These are phyloP conservation scores for Fistulinella prunicolor DNA, from an alignment of 768 basidiomycete genomes.

Conservation along the genomic window DNA sequence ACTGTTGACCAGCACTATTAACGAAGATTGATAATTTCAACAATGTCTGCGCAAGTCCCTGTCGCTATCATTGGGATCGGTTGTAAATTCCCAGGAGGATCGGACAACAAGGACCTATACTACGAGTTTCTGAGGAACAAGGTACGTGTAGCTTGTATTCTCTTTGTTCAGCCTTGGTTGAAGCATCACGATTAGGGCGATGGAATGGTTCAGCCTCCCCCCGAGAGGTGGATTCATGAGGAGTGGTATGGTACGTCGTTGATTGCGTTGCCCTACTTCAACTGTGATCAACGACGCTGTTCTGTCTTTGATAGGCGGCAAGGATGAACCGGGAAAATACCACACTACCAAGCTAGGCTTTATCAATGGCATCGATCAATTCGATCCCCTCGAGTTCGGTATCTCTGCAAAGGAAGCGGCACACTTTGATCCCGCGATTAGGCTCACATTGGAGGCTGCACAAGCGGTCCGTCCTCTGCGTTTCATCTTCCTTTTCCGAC, in stretches of 20 bases:
- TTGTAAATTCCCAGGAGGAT: conserved; percentile 33
- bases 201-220: conserved; percentile 29
- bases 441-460: conserved; percentile 30
- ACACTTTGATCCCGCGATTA: conserved; percentile 31
- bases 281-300: background rate
- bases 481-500: background rate
- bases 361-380: conserved; percentile 31
- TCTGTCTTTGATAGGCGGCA: conserved; percentile 16
- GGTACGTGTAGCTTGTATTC: conserved; percentile 4
- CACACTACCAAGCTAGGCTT: conserved; percentile 30
- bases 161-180: background rate
- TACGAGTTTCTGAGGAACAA: conserved; percentile 32
- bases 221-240: conserved; percentile 28
- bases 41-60: conserved; percentile 30
- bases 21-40: conserved; percentile 3
- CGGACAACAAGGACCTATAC: conserved; percentile 29
- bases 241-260: conserved; percentile 32
- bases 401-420: conserved; percentile 32
- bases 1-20: background rate
- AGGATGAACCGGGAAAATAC: conserved; percentile 33
- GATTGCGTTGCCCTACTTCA: background rate
- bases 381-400: conserved; percentile 34
- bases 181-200: conserved; percentile 20
- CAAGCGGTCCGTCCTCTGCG: conserved; percentile 19
- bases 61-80: conserved; percentile 32